Conservation (phyloP, 305 asterid genomes). For the Solanum hybrid region DNA sequence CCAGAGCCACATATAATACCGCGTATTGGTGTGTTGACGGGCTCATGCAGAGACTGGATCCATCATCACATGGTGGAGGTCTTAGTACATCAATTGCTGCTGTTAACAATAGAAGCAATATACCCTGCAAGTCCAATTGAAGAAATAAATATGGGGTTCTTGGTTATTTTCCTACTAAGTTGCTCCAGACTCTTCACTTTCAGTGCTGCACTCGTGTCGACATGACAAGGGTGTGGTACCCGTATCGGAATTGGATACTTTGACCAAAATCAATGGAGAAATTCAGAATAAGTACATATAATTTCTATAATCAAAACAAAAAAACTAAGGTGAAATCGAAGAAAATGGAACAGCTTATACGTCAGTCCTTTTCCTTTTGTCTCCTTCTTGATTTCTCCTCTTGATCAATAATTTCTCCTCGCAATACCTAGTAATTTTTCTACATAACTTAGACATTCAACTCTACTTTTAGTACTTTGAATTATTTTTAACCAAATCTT, state of each 20-base stretch:
- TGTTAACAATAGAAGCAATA: constrained; percentile 34
- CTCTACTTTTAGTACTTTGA: too few species aligned
- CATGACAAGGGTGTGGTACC: neutral
- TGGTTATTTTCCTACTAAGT: neutral
- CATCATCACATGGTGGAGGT: constrained; percentile 34
- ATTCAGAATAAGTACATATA: neutral
- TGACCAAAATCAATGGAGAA: neutral
- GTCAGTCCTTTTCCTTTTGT: neutral
- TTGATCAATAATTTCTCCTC: too few species aligned
- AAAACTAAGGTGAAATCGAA: too few species aligned
- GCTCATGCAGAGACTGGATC: constrained; percentile 16
- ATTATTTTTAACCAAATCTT: neutral
- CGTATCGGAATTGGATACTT: neutral
- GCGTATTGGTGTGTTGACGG: constrained; percentile 39
- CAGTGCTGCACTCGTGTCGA: neutral
- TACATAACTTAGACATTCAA: too few species aligned
- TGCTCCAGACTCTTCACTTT: neutral
- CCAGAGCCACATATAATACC: constrained; percentile 35
- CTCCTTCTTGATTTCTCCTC: neutral
- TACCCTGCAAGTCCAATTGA: constrained; percentile 30
- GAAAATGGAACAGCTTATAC: neutral
- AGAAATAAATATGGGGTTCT: neutral
- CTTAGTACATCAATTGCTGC: constrained; percentile 33
- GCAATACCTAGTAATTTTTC: too few species aligned
- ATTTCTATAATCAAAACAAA: too few species aligned